Evolutionary conservation across 129 eudicot species (phyloP).

Genomic region (Pittosporum tobira): DNA sequence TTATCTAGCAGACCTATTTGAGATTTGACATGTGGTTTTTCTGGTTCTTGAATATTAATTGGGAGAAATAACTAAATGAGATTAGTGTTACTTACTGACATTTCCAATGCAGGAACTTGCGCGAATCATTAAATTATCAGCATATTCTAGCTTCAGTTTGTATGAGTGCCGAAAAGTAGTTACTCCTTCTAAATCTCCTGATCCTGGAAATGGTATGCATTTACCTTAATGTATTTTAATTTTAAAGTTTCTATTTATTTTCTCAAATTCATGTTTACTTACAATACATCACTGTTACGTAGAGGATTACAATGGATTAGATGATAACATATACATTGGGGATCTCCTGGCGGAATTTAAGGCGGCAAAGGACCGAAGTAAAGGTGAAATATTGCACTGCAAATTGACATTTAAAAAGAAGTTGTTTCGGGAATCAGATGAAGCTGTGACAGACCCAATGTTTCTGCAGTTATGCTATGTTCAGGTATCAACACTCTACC

Average conservation of each 20-base stretch:
- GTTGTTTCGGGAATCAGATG: slow-evolving; percentile 96
- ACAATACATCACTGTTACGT: slow-evolving; percentile 9
- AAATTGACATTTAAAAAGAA: slow-evolving; percentile 84
- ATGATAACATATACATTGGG: slow-evolving; percentile 93
- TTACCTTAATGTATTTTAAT: neutral
- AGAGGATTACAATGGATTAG: slow-evolving; percentile 91
- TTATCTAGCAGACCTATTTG: neutral
- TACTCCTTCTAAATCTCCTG: slow-evolving; percentile 75
- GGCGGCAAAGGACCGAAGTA: slow-evolving; percentile 86
- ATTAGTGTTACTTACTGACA: neutral
- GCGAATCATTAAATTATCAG: slow-evolving; percentile 76
- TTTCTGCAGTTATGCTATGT: slow-evolving; percentile 92
- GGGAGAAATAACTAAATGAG: too few relatives aligned
- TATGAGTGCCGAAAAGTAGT: slow-evolving; percentile 93
- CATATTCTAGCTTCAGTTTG: slow-evolving; percentile 80
- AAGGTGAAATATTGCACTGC: slow-evolving; percentile 91
- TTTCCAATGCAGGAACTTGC: slow-evolving; percentile 71
- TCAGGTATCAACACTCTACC: slow-evolving; percentile 39
- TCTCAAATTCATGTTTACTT: neutral
- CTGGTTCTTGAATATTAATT: neutral
- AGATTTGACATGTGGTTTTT: neutral
- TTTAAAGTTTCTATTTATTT: neutral
- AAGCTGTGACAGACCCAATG: slow-evolving; percentile 87
- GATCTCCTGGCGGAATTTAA: slow-evolving; percentile 91
- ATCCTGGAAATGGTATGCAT: slow-evolving; percentile 77